A percentile compares a stretch with the other conserved stretches of the same genome.
phyloP scores from a whole-genome alignment of 2,329 filamentous ascomycete genomes.

The Simplicillium aogashimaense region DNA sequence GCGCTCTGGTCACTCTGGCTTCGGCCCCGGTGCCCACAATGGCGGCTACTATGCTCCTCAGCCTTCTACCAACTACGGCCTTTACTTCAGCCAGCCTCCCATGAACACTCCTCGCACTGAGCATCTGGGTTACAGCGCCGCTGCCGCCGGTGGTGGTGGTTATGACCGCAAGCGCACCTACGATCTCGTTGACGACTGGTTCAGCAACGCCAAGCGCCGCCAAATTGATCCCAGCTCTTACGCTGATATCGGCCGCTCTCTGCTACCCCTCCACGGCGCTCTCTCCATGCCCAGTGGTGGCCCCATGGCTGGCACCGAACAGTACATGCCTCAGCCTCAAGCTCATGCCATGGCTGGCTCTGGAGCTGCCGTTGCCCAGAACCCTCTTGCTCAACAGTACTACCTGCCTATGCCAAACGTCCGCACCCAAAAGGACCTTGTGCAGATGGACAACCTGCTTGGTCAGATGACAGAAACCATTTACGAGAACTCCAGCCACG shows the following conservation, averaged over 20 bases:
- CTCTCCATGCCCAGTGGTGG: constrained; percentile 47
- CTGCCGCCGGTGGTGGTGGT: constrained; percentile 28
- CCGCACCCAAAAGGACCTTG: constrained; percentile 84
- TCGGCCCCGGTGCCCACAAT: constrained; percentile 42
- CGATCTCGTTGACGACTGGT: constrained; percentile 88
- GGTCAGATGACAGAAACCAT: constrained; percentile 95
- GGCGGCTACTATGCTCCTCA: constrained; percentile 49
- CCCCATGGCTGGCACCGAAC: constrained; percentile 31
- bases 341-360: constrained; percentile 40
- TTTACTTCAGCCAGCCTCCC: constrained; percentile 65
- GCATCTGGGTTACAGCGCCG: constrained; percentile 52
- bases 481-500: constrained; percentile 82
- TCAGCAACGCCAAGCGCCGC: constrained; percentile 83
- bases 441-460: constrained; percentile 89
- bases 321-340: constrained; percentile 42
- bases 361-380: constrained; percentile 49
- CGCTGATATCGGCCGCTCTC: constrained; percentile 77
- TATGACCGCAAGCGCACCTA: constrained; percentile 76
- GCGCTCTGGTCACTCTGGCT: constrained; percentile 43
- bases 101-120: constrained; percentile 44
- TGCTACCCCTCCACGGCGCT: constrained; percentile 71
- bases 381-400: constrained; percentile 58
- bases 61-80: constrained; percentile 51
- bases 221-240: constrained; percentile 87
- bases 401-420: constrained; percentile 80